phyloP scores from a whole-genome alignment of 192 early-diverging fungal genomes.

The Chytriomyces sp. region DNA sequence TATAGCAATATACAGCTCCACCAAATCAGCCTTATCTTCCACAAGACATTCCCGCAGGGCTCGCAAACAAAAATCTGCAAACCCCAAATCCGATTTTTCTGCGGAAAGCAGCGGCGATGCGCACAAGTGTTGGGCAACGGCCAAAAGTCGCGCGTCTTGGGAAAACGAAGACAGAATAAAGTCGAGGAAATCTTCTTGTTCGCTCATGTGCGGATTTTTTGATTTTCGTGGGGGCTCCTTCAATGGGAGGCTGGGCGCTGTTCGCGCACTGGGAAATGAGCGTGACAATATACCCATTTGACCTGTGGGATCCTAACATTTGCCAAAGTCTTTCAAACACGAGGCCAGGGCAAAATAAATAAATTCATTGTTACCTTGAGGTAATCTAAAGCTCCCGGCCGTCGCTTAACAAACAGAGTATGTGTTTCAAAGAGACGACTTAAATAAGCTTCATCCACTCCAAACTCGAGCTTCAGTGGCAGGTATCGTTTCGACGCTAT shows the following conservation, averaged over 20 bases:
- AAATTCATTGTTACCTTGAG: slow-evolving; percentile 26
- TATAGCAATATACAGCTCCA: slow-evolving; percentile 6
- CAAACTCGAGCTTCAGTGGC: slow-evolving; percentile 50
- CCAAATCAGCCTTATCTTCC: slow-evolving; percentile 12
- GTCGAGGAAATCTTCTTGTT: slow-evolving; percentile 11
- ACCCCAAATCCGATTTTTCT: neutral
- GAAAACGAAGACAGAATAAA: slow-evolving; percentile 22
- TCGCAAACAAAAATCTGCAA: neutral
- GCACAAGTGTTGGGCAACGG: slow-evolving; percentile 21
- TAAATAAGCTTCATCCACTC: slow-evolving; percentile 37
- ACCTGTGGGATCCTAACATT: slow-evolving; percentile 21
- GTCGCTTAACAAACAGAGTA: slow-evolving; percentile 40
- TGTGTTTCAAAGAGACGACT: slow-evolving; percentile 22
- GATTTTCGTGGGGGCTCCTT: neutral
- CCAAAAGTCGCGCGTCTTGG: slow-evolving; percentile 14
- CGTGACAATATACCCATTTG: slow-evolving; percentile 16
- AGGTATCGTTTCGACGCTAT: slow-evolving; percentile 65
- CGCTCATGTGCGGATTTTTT: slow-evolving; percentile 17
- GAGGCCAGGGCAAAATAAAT: too few species aligned
- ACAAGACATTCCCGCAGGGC: slow-evolving; percentile 19
- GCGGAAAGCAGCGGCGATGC: neutral
- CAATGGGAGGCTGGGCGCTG: neutral
- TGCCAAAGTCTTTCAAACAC: neutral
- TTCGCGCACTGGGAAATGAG: neutral
- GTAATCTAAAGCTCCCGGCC: slow-evolving; percentile 41